Evolutionary conservation across 352 stramenopile species (phyloP), one percentile per base, ranked within the genome.

Genomic region (Phytophthora pisi): DNA sequence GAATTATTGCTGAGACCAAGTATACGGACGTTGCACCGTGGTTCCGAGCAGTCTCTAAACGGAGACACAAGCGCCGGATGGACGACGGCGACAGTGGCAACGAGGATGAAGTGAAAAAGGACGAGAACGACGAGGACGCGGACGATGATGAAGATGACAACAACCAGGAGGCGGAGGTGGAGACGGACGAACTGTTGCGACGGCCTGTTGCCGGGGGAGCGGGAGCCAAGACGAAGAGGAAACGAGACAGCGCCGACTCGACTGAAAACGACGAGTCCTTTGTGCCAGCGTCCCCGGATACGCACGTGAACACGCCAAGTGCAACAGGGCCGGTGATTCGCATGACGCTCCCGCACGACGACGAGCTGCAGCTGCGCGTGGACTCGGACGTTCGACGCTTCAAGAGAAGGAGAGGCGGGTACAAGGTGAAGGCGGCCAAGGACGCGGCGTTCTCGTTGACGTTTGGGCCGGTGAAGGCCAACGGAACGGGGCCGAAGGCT

Each of bases 261-360:
- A 53, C 55, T 3, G 82, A 90, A 30, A 90, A 83, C 34, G 83
- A 91, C 47, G 86, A 94, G 18, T 89, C 80, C 0, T 75, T 87
- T 51, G 67, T 62, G 5, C 86, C 86, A 13, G 68, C 79, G 8
- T 92, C 86, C 0, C 86, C 86, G 0, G 84, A 94, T 59, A 86
- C 81, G 0, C 84, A 91, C 61, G 72, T 91, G 18, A 94, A 94
- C 74, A 82, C 74, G 4, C 84, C 84, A 0, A 66, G 89, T 28
- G 75, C 75, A 18, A 58, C 50, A 2, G 74, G 75, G 3, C 72
- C 80, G 0, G 80, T 88, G 26, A 68, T 90, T 11, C 66, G 61
- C 4, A 86, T 90, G 73, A 90, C 81, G 20, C 88, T 92, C 47
- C 84, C 84, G 0, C 74, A 81, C 15, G 83, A 90, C 13, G 47